Base-by-base conservation (phyloP, 345 rosid species). In the Mangifera indica region DNA sequence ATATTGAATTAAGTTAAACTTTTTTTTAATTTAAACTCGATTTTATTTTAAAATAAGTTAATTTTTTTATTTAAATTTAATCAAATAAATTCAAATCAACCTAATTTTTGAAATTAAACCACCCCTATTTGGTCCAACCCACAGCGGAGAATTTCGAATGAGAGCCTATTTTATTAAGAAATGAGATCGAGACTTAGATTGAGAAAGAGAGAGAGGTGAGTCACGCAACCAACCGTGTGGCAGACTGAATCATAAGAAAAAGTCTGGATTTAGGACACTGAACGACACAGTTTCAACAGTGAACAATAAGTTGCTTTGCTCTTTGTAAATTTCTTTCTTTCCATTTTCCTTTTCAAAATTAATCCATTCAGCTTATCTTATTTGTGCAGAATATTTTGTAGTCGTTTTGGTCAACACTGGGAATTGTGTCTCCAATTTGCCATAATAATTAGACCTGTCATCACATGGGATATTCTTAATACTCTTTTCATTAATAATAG, bases 351-450 rank as follows among this genome's bases (percentile, higher is more conserved):
- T 42, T 56, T 20, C 25, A 24, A 70, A 11, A 25, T 32, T n/a
- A 18, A 56, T 45, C 10, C 26, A 24, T 18, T 10, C 18, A 45
- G n/a, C 6, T 26, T 34, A 45, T 29, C 6, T 26, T 34, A 34
- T 17, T 20, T 49, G 48, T 21, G 53, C 59, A 11, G 37, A 40
- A 56, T 25, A 14, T 14, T 57, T 37, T 3, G 10, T 26, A 45
- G 60, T 10, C 51, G 66, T 63, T 76, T 76, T 83, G 77, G 87
- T 79, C 87, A 86, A 83, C 84, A 80, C 71, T 73, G 85, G 89
- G 87, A 83, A 79, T 80, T 79, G 87, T 78, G 83, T 77, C 78
- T 53, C 54, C 70, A 51, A 46, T 69, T 69, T 54, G 18, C 29
- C 21, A 37, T 18, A 22, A 42, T 34, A 17, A 49, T 5, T 32